phyloP scores from a whole-genome alignment of 2,329 filamentous ascomycete genomes.

The Fusarium cicatricum region DNA sequence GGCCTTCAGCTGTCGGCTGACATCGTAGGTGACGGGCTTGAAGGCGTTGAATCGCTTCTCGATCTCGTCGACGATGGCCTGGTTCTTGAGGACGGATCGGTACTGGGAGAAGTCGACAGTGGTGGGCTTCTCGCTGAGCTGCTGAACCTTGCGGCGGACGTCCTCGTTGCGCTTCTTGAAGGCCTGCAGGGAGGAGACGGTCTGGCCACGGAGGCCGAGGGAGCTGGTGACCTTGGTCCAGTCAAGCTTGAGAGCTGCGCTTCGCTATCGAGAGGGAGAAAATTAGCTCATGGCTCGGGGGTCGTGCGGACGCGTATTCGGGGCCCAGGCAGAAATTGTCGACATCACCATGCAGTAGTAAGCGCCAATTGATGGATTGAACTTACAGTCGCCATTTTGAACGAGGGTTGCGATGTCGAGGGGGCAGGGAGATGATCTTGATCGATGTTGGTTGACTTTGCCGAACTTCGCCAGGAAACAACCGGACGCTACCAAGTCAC shows the following conservation, averaged over 20 bases:
- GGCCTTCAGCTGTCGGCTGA: conserved; percentile 92
- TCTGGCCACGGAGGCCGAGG: conserved; percentile 95
- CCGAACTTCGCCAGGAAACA: conserved; percentile 52
- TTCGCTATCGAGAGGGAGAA: conserved; percentile 72
- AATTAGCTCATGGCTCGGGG: conserved; percentile 62
- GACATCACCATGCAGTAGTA: conserved; percentile 28
- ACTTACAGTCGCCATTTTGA: conserved; percentile 77
- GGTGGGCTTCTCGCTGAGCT: conserved; percentile 84
- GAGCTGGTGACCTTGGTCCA: conserved; percentile 95
- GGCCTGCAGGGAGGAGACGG: conserved; percentile 85
- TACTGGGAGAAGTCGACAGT: conserved; percentile 94
- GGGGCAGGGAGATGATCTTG: conserved; percentile 61
- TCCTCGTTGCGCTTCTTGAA: conserved; percentile 99
- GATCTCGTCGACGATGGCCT: conserved; percentile 93
- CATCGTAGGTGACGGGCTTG: conserved; percentile 93
- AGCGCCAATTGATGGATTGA: conserved; percentile 43
- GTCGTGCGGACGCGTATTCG: conserved; percentile 28
- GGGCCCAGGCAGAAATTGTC: conserved; percentile 19
- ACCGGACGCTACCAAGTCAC: conserved; percentile 44
- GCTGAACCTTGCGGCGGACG: conserved; percentile 89
- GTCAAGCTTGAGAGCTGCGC: conserved; percentile 98
- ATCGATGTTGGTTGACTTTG: conserved; percentile 56
- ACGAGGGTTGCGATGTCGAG: conserved; percentile 55
- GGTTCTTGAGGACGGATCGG: conserved; percentile 93
- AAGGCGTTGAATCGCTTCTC: conserved; percentile 93